Evolutionary conservation across 2,329 filamentous ascomycete species (phyloP).

Genomic region (Samsoniella hepiali): DNA sequence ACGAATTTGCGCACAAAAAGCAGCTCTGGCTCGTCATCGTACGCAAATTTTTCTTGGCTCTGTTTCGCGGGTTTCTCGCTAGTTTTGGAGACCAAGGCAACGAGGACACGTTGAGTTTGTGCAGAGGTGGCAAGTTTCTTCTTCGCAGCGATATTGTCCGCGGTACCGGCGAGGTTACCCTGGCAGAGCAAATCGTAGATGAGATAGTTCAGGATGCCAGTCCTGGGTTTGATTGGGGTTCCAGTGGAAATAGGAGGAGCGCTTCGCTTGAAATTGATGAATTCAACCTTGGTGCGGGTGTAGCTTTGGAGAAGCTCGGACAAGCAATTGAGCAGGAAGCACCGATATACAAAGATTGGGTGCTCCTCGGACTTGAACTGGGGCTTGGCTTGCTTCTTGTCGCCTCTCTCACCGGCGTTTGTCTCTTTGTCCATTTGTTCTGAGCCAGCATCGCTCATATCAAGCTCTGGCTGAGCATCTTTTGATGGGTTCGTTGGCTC

Average conservation of each 20-base stretch:
- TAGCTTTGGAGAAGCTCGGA: conserved; percentile 89
- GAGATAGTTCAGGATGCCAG: conserved; percentile 89
- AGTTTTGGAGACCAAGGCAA: conserved; percentile 84
- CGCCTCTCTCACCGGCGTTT: conserved; percentile 40
- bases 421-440: conserved; percentile 31
- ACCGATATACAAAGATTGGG: conserved; percentile 93
- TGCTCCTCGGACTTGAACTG: conserved; percentile 89
- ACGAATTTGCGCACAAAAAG: conserved; percentile 93
- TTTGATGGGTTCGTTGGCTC: conserved; percentile 50
- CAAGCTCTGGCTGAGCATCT: conserved; percentile 38
- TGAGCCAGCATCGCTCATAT: conserved; percentile 25
- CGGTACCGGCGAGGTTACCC: conserved; percentile 61
- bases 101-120: conserved; percentile 82
- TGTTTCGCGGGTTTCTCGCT: conserved; percentile 67
- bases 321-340: conserved; percentile 89
- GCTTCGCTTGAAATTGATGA: conserved; percentile 97
- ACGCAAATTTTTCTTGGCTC: conserved; percentile 55
- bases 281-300: conserved; percentile 93
- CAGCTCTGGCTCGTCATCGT: conserved; percentile 78
- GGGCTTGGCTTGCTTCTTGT: conserved; percentile 65
- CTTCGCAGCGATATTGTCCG: conserved; percentile 73
- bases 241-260: conserved; percentile 76
- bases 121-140: conserved; percentile 82
- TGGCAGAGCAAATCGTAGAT: conserved; percentile 71
- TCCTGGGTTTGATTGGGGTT: conserved; percentile 91